Base-by-base conservation (phyloP, 2,329 filamentous ascomycete genomes). In the Aspergillus sp. region DNA sequence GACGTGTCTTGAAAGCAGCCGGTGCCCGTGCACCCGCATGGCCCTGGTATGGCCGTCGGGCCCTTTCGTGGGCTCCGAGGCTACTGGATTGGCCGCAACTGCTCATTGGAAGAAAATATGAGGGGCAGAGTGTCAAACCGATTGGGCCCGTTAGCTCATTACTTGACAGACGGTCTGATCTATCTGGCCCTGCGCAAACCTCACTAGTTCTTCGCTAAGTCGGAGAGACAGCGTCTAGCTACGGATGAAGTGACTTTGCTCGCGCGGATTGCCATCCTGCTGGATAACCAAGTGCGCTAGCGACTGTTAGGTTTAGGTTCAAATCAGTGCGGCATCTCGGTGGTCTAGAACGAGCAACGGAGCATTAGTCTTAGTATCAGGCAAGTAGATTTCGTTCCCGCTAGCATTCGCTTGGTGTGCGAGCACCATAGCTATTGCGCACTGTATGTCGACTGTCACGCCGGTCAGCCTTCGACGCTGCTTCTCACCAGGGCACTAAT, bases 11-110 rank as follows among this genome's bases (percentile, higher is more conserved):
- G 4, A 21, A 43, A 41, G 12, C 17, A 32, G n/a, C 10, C 50
- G 36, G 51, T 15, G 45, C 19, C 55, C 32, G 55, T 55, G 51
- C 59, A 39, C 50, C 32, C 49, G 58, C 47, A 45, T 58, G 5
- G 23, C 25, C 49, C 28, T 51, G 36, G 50, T 53, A 28, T 49
- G 45, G 7, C 23, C 12, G 21, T 50, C 15, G 36, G 28, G 53
- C 23, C 38, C 38, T 23, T 48, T 28, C 23, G 49, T 49, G 56
- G 52, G 30, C 45, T 54, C 30, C 45, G 21, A 15, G 21, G 19
- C 39, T 12, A 39, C 36, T 28, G 36, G 19, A 36, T 7, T 43
- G 15, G 51, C 39, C 21, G 21, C 41, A 45, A 15, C 5, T 53
- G 19, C 39, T 39, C 39, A 9, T 53, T 25, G 32, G 23, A 23